Conservation (phyloP, 257 asterid genomes). For the Lavandula angustifolia region DNA sequence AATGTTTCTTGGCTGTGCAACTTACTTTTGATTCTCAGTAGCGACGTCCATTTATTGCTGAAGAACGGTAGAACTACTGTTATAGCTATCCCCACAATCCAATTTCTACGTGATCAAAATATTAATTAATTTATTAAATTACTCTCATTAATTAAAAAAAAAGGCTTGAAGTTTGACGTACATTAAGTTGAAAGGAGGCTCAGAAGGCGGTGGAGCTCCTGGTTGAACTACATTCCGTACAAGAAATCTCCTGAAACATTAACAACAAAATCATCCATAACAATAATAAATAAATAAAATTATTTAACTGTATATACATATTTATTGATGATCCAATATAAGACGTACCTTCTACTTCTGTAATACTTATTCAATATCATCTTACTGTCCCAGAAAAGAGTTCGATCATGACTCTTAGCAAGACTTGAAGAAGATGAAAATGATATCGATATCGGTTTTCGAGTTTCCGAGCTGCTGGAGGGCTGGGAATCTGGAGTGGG, state of each 20-base stretch:
- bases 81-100: conserved; percentile 36
- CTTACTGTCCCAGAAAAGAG: conserved; percentile 9
- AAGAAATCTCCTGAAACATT: conserved; percentile 34
- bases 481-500: conserved; percentile 2
- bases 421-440: conserved; percentile 22
- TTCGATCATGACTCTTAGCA: conserved; percentile 9
- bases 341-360: conserved; percentile 26
- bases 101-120: conserved; percentile 29
- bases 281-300: background rate
- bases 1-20: background rate
- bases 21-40: conserved; percentile 40
- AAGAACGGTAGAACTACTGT: conserved; percentile 38
- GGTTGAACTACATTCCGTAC: conserved; percentile 34
- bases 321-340: background rate
- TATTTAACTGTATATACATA: background rate
- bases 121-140: background rate
- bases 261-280: background rate
- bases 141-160: background rate
- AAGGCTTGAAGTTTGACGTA: conserved; percentile 16
- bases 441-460: conserved; percentile 5
- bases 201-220: conserved; percentile 40
- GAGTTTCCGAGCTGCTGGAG: background rate
- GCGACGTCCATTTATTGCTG: conserved; percentile 35
- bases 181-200: conserved; percentile 42
- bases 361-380: background rate